Conservation (phyloP, 306 rosid genomes). For the Prunus mongolica region DNA sequence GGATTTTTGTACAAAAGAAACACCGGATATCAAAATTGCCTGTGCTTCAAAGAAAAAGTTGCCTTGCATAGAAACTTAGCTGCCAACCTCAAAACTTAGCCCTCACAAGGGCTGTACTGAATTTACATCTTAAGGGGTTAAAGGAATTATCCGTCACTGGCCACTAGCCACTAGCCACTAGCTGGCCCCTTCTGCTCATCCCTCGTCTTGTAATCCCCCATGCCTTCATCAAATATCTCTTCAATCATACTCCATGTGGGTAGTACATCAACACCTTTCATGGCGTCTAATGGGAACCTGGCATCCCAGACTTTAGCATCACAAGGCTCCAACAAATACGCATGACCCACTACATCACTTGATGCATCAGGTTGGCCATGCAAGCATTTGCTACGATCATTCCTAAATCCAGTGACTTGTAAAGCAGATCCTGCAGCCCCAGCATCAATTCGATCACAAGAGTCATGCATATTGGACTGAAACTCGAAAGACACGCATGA, state of each 20-base stretch:
- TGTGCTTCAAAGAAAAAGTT: slow-evolving; percentile 3
- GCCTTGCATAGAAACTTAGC: not conserved
- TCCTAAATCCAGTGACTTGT: slow-evolving; percentile 22
- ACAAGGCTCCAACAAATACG: slow-evolving; percentile 34
- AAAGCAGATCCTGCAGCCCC: slow-evolving; percentile 16
- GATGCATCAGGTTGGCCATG: slow-evolving; percentile 26
- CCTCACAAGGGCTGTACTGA: not conserved
- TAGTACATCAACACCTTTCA: slow-evolving; percentile 38
- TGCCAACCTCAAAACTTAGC: slow-evolving; percentile 8
- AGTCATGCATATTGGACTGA: slow-evolving; percentile 16
- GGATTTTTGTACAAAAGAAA: slow-evolving; percentile 17
- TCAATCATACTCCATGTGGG: slow-evolving; percentile 60
- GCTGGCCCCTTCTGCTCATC: slow-evolving; percentile 23
- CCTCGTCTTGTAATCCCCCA: slow-evolving; percentile 26
- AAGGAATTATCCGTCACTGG: not conserved
- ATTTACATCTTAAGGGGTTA: not conserved
- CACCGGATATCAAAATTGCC: slow-evolving; percentile 15
- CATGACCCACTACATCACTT: slow-evolving; percentile 21
- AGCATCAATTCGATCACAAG: slow-evolving; percentile 24
- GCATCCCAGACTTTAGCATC: slow-evolving; percentile 49
- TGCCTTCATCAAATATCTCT: slow-evolving; percentile 39
- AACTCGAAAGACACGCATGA: slow-evolving; percentile 41
- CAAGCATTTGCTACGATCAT: slow-evolving; percentile 23
- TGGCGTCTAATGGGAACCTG: slow-evolving; percentile 23
- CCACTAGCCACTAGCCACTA: slow-evolving; percentile 9